A percentile compares a stretch with the other conserved stretches of the same genome.
Conservation (phyloP, 495 filamentous ascomycete species). For the Penicillium atrosanguineum region DNA sequence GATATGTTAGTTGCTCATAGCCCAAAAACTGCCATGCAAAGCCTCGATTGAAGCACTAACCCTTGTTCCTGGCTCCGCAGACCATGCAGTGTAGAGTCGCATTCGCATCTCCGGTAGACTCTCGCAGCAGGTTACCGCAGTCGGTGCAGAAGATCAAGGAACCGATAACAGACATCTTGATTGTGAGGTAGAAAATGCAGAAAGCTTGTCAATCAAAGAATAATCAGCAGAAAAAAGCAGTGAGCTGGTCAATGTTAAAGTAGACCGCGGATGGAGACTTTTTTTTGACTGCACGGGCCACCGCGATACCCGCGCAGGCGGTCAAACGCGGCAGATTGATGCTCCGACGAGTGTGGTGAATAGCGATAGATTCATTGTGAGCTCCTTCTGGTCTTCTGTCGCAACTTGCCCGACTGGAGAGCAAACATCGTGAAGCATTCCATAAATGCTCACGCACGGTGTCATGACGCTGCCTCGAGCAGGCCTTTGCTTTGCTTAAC, state of each 20-base stretch:
- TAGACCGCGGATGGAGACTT: background rate
- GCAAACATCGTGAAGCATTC: conserved; percentile 5
- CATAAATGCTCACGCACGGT: conserved; percentile 16
- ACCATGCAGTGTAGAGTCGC: conserved; percentile 76
- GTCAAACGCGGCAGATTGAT: conserved; percentile 35
- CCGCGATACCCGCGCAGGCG: conserved; percentile 28
- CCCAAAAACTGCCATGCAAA: background rate
- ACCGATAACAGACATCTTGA: conserved; percentile 78
- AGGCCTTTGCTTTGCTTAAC: conserved; percentile 44
- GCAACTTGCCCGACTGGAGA: background rate
- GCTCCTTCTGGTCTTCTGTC: conserved; percentile 3
- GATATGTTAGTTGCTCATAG: background rate
- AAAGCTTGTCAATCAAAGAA: background rate
- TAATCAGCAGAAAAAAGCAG: background rate
- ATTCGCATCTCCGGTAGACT: conserved; percentile 69
- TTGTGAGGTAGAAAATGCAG: background rate
- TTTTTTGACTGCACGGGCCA: conserved; percentile 36
- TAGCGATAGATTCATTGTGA: conserved; percentile 12
- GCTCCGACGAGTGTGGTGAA: conserved; percentile 21
- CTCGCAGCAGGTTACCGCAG: conserved; percentile 86
- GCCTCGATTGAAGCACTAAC: conserved; percentile 37
- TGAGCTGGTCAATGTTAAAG: background rate
- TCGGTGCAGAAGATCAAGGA: conserved; percentile 92
- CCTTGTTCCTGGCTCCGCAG: conserved; percentile 80
- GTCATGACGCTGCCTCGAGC: conserved; percentile 53